Base-by-base conservation (phyloP, 2,329 filamentous ascomycete species). In the Apiospora sp. region DNA sequence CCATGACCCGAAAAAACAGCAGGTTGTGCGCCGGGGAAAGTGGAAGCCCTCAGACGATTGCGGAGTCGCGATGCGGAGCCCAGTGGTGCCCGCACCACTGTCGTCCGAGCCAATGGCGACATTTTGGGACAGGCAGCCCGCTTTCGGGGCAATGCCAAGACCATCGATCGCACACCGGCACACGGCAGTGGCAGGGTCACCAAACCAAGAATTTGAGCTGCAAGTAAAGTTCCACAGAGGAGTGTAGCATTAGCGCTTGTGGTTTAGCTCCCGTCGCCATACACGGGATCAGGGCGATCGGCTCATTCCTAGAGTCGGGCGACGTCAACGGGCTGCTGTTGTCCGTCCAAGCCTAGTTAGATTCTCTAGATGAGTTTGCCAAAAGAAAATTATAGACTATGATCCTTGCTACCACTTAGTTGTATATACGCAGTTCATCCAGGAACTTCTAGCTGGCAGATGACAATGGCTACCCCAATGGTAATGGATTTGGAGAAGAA, bases 21-120 rank as follows among this genome's bases (percentile, higher is more conserved):
- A 41, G 34, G 34, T 64, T 64, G 34, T 64, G 58, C 10, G 34
- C 58, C 58, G 58, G 58, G 58, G 58, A 64, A 64, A 64, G 58
- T 41, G 58, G 34, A 24, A n/a, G 58, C 58, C 34, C 48, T 58
- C 48, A 43, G 34, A 30, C 34, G 13, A 70, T 70, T 70, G 48
- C 68, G 68, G 58, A 64, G 58, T 41, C 58, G 58, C 19, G 58
- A 61, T 61, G 54, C 54, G 54, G 54, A 61, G 54, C 58, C 58
- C 1, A 10, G 19, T 61, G 19, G 19, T 37, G 34, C 16, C 46
- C 68, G 68, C 30, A 70, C 68, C 22, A 58, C 22, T 51, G 68
- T 70, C 48, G 68, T 22, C 68, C 68, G 68, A 51, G 48, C 68
- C 68, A 70, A 70, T 70, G 27, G 12, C 3, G 30, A 13, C 2